Evolutionary conservation across 352 stramenopile genomes (phyloP).

Genomic region (Globisporangium orthogonon): DNA sequence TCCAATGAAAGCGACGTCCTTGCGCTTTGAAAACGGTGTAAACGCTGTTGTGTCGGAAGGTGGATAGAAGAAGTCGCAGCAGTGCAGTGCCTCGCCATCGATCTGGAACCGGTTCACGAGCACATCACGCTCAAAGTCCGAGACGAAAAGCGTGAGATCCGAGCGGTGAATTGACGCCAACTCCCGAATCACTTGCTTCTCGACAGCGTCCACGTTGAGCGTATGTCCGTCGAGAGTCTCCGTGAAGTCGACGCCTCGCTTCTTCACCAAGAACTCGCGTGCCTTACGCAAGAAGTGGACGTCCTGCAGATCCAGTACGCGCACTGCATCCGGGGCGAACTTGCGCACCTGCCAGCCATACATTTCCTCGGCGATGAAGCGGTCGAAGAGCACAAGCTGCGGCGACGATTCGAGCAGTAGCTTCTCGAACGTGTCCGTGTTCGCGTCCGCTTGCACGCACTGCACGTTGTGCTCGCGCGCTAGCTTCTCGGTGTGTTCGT

Average conservation of each 20-base stretch:
- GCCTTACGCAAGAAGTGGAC: conserved; percentile 86
- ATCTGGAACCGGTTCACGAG: conserved; percentile 63
- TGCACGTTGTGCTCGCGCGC: conserved; percentile 36
- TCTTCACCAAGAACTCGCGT: conserved; percentile 78
- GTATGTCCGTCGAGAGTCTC: conserved; percentile 31
- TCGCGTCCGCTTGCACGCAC: conserved; percentile 68
- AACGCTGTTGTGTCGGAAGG: conserved; percentile 13
- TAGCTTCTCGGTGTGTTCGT: conserved; percentile 53
- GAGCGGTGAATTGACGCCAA: conserved; percentile 71
- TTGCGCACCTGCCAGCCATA: conserved; percentile 75
- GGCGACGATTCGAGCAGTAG: conserved; percentile 45
- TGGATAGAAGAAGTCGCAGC: conserved; percentile 73
- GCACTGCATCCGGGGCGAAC: conserved; percentile 69
- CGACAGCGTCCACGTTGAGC: conserved; percentile 34
- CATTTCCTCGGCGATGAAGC: conserved; percentile 85
- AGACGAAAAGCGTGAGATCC: conserved; percentile 73
- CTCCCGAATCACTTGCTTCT: conserved; percentile 69
- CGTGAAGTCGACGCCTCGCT: conserved; percentile 28
- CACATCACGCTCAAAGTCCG: conserved; percentile 50
- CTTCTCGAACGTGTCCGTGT: conserved; percentile 61
- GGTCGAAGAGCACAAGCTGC: conserved; percentile 76
- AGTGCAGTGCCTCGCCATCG: conserved; percentile 27
- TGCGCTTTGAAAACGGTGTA: conserved; percentile 21
- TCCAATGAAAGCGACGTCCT: conserved; percentile 86
- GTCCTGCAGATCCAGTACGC: conserved; percentile 92